Conservation (phyloP, 352 stramenopile genomes). For the Pythium coloratum region DNA sequence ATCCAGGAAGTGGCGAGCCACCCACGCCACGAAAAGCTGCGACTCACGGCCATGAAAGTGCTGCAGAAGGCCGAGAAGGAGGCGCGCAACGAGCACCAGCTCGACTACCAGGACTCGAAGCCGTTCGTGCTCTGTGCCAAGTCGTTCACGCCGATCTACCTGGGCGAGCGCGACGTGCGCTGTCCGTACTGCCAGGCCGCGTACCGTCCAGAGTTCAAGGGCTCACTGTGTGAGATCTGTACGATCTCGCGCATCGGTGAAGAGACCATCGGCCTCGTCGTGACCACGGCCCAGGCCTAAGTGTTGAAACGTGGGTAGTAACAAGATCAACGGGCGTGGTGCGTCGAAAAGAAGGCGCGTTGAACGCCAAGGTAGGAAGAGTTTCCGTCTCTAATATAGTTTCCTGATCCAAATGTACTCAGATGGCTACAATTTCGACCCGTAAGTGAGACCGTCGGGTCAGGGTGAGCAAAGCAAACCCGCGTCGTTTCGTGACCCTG, state of each 20-base stretch:
- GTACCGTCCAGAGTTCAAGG: slow-evolving; percentile 89
- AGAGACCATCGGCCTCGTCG: slow-evolving; percentile 95
- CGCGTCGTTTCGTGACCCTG: slow-evolving; percentile 46
- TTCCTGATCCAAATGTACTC: slow-evolving; percentile 1
- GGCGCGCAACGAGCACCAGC: slow-evolving; percentile 96
- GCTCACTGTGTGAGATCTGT: slow-evolving; percentile 93
- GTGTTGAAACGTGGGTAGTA: neutral
- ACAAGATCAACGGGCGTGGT: neutral
- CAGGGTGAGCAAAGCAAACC: neutral
- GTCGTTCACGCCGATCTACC: slow-evolving; percentile 95
- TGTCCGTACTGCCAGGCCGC: slow-evolving; percentile 95
- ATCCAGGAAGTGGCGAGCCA: slow-evolving; percentile 94
- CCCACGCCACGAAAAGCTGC: slow-evolving; percentile 92
- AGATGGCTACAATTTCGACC: slow-evolving; percentile 2
- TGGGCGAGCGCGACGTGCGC: slow-evolving; percentile 84
- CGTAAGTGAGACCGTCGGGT: neutral
- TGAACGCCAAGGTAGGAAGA: neutral
- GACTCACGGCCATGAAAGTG: slow-evolving; percentile 96
- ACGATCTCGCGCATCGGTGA: slow-evolving; percentile 92
- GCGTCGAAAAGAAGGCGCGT: slow-evolving; percentile 4
- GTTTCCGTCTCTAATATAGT: slow-evolving; percentile 1
- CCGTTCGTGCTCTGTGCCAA: slow-evolving; percentile 95
- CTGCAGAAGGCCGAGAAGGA: slow-evolving; percentile 99
- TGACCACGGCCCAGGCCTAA: slow-evolving; percentile 49
- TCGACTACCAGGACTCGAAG: slow-evolving; percentile 98